phyloP scores from a whole-genome alignment of 1,284 basidiomycete genomes.

The Malassezia sympodialis region DNA sequence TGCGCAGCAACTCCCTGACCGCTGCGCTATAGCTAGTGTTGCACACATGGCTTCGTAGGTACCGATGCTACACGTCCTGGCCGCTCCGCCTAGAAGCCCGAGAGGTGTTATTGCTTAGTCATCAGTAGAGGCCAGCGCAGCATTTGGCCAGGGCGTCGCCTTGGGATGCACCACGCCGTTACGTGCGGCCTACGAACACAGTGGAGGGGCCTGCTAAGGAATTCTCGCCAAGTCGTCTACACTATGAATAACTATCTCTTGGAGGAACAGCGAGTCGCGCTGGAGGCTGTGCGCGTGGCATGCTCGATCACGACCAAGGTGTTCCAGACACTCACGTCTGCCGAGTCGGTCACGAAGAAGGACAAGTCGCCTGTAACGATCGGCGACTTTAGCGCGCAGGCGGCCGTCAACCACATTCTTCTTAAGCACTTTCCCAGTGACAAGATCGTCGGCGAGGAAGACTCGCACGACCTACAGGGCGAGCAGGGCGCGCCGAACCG shows the following conservation, averaged over 20 bases:
- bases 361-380: constrained; percentile 93
- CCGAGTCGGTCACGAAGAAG: constrained; percentile 77
- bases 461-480: constrained; percentile 59
- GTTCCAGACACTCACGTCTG: constrained; percentile 72
- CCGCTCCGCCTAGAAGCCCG: too few relatives aligned
- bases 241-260: constrained; percentile 4
- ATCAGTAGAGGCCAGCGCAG: neutral
- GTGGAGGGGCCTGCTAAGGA: neutral
- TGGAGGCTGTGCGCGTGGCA: constrained; percentile 81
- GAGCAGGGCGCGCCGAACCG: constrained; percentile 53
- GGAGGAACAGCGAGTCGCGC: constrained; percentile 61
- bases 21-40: too few relatives aligned
- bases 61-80: neutral
- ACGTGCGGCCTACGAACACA: neutral
- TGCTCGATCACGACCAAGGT: constrained; percentile 65
- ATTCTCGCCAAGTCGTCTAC: neutral
- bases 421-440: constrained; percentile 66
- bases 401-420: constrained; percentile 39
- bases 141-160: neutral
- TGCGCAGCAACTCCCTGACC: too few relatives aligned
- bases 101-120: too few relatives aligned
- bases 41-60: too few relatives aligned
- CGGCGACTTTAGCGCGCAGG: constrained; percentile 46
- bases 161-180: neutral
- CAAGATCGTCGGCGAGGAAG: constrained; percentile 89